A percentile compares a stretch with the other conserved stretches of the same genome.
These are phyloP conservation scores for Glycine latifolia DNA, from an alignment of 306 rosid species.

Conservation along the genomic window DNA sequence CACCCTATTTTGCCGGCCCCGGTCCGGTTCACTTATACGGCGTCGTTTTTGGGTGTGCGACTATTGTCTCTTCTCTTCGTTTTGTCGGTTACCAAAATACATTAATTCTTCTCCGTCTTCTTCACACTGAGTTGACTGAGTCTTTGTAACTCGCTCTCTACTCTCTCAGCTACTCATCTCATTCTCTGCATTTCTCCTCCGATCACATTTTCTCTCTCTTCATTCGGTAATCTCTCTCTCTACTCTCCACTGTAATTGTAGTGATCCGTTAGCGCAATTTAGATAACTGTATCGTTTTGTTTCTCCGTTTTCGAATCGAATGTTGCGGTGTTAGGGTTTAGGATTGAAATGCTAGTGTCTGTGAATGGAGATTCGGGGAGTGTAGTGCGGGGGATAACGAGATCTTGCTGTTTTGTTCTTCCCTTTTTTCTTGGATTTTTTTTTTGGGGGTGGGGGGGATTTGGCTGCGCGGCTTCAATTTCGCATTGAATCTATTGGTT, in stretches of 20 bases:
- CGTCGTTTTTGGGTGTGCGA: conserved; percentile 49
- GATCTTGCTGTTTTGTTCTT: conserved; percentile 58
- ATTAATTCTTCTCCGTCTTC: conserved; percentile 41
- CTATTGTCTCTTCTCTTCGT: conserved; percentile 32
- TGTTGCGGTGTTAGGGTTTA: background rate
- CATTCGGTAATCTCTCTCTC: conserved; percentile 41
- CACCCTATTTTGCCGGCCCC: conserved; percentile 71
- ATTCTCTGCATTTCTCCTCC: conserved; percentile 42
- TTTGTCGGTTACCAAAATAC: conserved; percentile 57
- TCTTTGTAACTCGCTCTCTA: conserved; percentile 44
- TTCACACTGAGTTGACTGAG: conserved; percentile 53
- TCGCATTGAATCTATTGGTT: conserved; percentile 39
- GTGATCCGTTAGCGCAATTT: conserved; percentile 39
- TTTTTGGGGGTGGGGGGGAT: background rate
- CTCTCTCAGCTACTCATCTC: conserved; percentile 35
- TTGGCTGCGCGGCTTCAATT: conserved; percentile 38
- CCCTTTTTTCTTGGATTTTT: background rate
- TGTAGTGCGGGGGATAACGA: conserved; percentile 43
- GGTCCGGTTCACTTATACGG: conserved; percentile 44
- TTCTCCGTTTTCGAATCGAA: background rate
- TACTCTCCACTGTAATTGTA: conserved; percentile 18
- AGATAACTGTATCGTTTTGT: background rate
- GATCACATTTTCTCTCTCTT: conserved; percentile 21
- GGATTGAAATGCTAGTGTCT: conserved; percentile 25
- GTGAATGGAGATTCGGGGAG: conserved; percentile 29